A percentile compares a stretch with the other conserved stretches of the same genome.
Conservation (phyloP, 129 eudicot genomes). For the Escallonia rubra region DNA sequence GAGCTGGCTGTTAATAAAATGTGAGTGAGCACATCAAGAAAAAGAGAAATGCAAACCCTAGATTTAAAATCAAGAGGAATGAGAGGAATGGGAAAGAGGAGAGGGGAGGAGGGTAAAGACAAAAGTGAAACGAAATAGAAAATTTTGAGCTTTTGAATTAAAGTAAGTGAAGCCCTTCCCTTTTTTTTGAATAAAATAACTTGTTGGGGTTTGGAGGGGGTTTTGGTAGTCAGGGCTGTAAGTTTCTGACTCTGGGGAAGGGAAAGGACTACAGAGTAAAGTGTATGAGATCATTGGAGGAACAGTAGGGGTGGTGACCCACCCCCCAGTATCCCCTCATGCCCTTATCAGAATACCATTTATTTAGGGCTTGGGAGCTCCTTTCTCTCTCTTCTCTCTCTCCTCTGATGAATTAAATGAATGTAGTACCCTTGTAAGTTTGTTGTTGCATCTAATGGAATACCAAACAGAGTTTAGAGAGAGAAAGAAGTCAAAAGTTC, state of each 20-base stretch:
- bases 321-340: no score
- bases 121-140: slow-evolving; percentile 44
- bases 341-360: no score
- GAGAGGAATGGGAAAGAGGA: slow-evolving; percentile 30
- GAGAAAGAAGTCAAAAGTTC: no score
- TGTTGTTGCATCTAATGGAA: no score
- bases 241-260: not conserved
- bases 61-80: slow-evolving; percentile 40
- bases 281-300: no score
- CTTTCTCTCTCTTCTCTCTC: no score
- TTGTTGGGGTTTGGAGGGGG: not conserved
- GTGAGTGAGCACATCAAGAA: not conserved
- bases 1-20: slow-evolving; percentile 2
- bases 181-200: slow-evolving; percentile 4
- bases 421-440: no score
- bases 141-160: slow-evolving; percentile 54
- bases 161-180: slow-evolving; percentile 17
- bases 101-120: slow-evolving; percentile 49
- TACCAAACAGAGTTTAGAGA: no score
- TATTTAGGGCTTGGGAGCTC: no score
- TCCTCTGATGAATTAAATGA: no score
- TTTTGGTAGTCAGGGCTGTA: slow-evolving; percentile 2
- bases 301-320: no score
- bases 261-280: not conserved
- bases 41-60: slow-evolving; percentile 42